phyloP scores from a whole-genome alignment of 2,329 filamentous ascomycete species.

The Curvularia eragrostidis region DNA sequence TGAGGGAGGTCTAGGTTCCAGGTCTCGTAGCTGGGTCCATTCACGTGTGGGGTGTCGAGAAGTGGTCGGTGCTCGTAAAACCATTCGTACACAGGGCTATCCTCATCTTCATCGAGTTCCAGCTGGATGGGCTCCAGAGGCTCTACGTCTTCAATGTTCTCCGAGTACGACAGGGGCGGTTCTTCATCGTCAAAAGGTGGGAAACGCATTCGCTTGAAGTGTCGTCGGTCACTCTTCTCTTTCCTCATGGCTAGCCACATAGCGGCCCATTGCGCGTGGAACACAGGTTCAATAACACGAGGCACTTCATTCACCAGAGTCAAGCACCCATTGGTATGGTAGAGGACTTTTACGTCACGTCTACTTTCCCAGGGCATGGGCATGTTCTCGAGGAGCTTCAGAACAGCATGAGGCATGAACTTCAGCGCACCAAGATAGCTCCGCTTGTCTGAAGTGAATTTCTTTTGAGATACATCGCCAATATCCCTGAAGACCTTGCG shows the following conservation, averaged over 20 bases:
- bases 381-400: slow-evolving; percentile 99
- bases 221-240: slow-evolving; percentile 92
- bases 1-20: slow-evolving; percentile 95
- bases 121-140: slow-evolving; percentile 97
- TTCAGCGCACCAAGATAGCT: slow-evolving; percentile 97
- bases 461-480: slow-evolving; percentile 98
- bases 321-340: slow-evolving; percentile 96
- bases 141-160: slow-evolving; percentile 98
- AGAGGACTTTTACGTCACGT: slow-evolving; percentile 95
- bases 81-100: slow-evolving; percentile 91
- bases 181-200: slow-evolving; percentile 99
- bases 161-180: slow-evolving; percentile 94
- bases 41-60: slow-evolving; percentile 89
- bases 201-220: slow-evolving; percentile 99
- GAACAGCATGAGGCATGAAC: slow-evolving; percentile 98
- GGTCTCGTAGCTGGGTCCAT: slow-evolving; percentile 92
- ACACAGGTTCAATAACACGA: slow-evolving; percentile 95
- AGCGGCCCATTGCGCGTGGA: slow-evolving; percentile 97
- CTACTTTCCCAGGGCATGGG: slow-evolving; percentile 99
- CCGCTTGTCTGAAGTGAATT: slow-evolving; percentile 97
- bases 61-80: slow-evolving; percentile 95
- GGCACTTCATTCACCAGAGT: slow-evolving; percentile 97
- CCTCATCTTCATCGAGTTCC: slow-evolving; percentile 94
- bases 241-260: slow-evolving; percentile 99
- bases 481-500: slow-evolving; percentile 99